Conservation (phyloP, 306 rosid genomes). For the Inga leiocalycina region DNA sequence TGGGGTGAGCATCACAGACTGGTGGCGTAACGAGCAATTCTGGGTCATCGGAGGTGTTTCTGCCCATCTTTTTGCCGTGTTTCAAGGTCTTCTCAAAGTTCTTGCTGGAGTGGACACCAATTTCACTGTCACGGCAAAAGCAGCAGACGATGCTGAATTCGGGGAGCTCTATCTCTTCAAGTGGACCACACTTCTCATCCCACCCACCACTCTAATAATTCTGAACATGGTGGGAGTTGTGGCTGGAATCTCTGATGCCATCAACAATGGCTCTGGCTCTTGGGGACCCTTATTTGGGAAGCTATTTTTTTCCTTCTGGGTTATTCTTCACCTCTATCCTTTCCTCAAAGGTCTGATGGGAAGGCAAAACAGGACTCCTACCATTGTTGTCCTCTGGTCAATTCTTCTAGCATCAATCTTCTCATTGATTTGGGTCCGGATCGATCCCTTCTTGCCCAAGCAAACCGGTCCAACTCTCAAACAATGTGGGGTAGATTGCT, state of each 20-base stretch:
- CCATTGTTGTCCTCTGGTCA: conserved; percentile 56
- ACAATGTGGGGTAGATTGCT: conserved; percentile 62
- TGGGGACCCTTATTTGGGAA: conserved; percentile 65
- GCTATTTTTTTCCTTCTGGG: conserved; percentile 56
- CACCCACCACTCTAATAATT: conserved; percentile 58
- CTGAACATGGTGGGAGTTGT: conserved; percentile 58
- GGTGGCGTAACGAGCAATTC: conserved; percentile 30
- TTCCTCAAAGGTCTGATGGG: conserved; percentile 68
- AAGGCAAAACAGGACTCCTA: conserved; percentile 56
- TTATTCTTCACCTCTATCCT: conserved; percentile 56
- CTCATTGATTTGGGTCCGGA: conserved; percentile 61
- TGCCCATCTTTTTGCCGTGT: conserved; percentile 56
- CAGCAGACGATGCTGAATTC: conserved; percentile 50
- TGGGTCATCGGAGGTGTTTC: conserved; percentile 51
- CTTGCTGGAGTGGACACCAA: conserved; percentile 61
- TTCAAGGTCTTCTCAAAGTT: conserved; percentile 56
- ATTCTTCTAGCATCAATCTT: conserved; percentile 51
- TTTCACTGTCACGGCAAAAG: conserved; percentile 52
- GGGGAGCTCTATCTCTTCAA: conserved; percentile 54
- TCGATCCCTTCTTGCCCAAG: conserved; percentile 60
- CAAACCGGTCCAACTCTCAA: conserved; percentile 58
- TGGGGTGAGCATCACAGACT: conserved; percentile 20
- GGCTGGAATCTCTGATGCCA: conserved; percentile 56
- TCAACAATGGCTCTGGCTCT: conserved; percentile 53
- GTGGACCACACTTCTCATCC: conserved; percentile 60